These are phyloP conservation scores for Xylariaceae sp. DNA, from an alignment of 2,329 filamentous ascomycete genomes.

Conservation along the genomic window DNA sequence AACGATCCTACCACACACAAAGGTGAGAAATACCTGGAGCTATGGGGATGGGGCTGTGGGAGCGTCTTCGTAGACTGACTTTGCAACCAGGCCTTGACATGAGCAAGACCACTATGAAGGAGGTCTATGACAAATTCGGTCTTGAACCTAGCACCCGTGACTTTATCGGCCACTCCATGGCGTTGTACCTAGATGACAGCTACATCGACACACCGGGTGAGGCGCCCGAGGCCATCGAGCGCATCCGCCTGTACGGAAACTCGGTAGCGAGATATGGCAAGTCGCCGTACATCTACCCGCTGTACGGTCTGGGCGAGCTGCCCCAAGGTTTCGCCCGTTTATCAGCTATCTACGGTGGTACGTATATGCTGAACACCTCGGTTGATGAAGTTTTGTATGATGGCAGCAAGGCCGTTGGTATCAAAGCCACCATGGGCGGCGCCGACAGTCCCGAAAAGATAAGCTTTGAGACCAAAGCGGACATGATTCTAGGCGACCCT, in stretches of 20 bases:
- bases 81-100: constrained; percentile 71
- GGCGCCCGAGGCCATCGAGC: constrained; percentile 81
- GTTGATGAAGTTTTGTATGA: constrained; percentile 89
- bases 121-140: constrained; percentile 98
- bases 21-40: constrained; percentile 52
- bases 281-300: constrained; percentile 98
- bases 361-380: constrained; percentile 97
- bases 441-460: constrained; percentile 65
- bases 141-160: constrained; percentile 86
- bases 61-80: constrained; percentile 6
- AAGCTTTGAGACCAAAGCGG: constrained; percentile 94
- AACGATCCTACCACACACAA: constrained; percentile 84
- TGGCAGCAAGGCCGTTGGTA: constrained; percentile 79
- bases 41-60: neutral
- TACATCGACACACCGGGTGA: constrained; percentile 72
- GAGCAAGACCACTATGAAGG: constrained; percentile 80
- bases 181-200: constrained; percentile 83
- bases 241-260: constrained; percentile 94
- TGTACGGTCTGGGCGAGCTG: constrained; percentile 94
- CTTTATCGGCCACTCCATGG: constrained; percentile 98
- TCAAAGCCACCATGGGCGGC: constrained; percentile 95
- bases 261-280: constrained; percentile 97
- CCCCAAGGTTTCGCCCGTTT: constrained; percentile 96
- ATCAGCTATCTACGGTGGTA: constrained; percentile 96
- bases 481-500: constrained; percentile 92